Base-by-base conservation (phyloP, 495 filamentous ascomycete species). In the Talaromyces wortmannii region DNA sequence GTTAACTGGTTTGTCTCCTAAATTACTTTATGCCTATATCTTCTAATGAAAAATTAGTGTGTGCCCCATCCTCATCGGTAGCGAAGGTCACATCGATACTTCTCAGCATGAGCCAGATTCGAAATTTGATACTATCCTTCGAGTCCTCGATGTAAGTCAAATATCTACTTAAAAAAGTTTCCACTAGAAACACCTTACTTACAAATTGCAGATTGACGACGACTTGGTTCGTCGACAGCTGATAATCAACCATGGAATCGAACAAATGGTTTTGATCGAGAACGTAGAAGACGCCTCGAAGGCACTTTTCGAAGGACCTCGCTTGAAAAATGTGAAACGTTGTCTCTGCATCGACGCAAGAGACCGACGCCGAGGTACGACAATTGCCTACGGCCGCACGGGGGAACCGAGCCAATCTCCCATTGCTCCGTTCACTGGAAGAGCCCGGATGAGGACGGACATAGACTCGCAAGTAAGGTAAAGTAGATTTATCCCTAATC, bases 401-500 rank as follows among this genome's bases (percentile, higher is more conserved):
- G 82, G 80, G 46, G 78, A 76, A 36, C 78, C 78, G 52, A 77
- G 68, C n/a, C 72, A 82, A 50, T 70, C 69, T 46, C 79, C 83
- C 13, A 78, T 89, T 23, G 33, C 65, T n/a, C 63, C 67, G 33
- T 84, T 69, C 54, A 65, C 51, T 3, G 70, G 78, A 3, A 67
- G 60, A n/a, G 73, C 84, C 23, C 83, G 90, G 7, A 95, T 97
- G 84, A 87, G 87, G 67, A 87, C 89, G 0, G 89, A 96, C 61
- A 70, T 83, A 7, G 85, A 82, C 42, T 79, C 79, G 17, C 88
- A 89, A 67, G 78, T 88, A 42, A 74, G 70, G 70, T 81, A 77
- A 44, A 4, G 71, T 48, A 7, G 8, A 11, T 5, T 44, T 15
- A n/a, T 10, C 23, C 23, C 23, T 23, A 23, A 4, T 23, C 23